Evolutionary conservation across 306 rosid genomes (phyloP).

Genomic region (Luffa acutangula): DNA sequence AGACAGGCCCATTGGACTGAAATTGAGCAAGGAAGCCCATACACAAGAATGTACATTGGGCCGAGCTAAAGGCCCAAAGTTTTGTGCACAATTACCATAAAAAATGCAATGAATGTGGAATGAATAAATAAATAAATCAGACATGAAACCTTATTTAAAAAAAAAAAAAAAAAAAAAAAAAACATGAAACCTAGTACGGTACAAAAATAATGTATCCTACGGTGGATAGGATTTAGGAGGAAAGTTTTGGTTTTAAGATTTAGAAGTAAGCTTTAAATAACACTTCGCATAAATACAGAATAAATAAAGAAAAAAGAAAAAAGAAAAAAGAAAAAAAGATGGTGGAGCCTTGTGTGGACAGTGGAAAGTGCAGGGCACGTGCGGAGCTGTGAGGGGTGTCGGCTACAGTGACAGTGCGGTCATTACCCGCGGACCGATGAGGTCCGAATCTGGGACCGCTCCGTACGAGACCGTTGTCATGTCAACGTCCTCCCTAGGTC

Average conservation of each 20-base stretch:
- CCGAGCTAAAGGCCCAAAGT: background rate
- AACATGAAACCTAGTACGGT: background rate
- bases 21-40: background rate
- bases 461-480: conserved; percentile 5
- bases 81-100: background rate
- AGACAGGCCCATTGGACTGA: background rate
- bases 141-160: background rate
- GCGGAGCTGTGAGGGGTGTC: background rate
- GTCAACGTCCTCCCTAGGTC: background rate
- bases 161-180: no score
- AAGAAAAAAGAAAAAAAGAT: no score
- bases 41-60: background rate
- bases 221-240: background rate
- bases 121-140: background rate
- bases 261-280: background rate
- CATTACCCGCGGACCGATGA: background rate
- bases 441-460: background rate
- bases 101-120: background rate
- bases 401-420: conserved; percentile 6
- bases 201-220: background rate
- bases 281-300: background rate
- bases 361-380: background rate
- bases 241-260: no score
- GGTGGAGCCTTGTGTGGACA: background rate
- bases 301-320: background rate